These are phyloP conservation scores for Pythium rishiriense DNA, from an alignment of 352 stramenopile genomes.

Conservation along the genomic window DNA sequence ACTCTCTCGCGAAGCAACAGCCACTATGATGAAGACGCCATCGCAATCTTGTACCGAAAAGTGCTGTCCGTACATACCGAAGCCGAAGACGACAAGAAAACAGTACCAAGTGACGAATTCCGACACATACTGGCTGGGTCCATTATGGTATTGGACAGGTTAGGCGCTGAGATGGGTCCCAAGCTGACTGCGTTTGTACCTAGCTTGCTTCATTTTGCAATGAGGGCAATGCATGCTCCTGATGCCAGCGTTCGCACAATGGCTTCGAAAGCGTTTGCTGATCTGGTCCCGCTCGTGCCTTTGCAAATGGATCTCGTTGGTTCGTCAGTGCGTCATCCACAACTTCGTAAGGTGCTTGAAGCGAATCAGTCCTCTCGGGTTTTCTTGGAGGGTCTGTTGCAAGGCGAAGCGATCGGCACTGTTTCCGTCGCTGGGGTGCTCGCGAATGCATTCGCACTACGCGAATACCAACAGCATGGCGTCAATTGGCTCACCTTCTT, in stretches of 20 bases:
- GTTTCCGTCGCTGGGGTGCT: constrained; percentile 39
- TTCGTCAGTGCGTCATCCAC: constrained; percentile 8
- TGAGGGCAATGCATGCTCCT: constrained; percentile 64
- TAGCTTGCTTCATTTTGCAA: constrained; percentile 67
- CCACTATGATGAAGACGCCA: constrained; percentile 13
- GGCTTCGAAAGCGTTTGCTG: constrained; percentile 65
- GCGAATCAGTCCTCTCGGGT: constrained; percentile 62
- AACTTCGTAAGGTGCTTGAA: constrained; percentile 29
- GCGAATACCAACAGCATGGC: constrained; percentile 78
- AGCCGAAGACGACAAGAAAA: neutral
- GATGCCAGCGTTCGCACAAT: constrained; percentile 39
- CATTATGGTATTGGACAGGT: constrained; percentile 57
- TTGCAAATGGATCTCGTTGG: constrained; percentile 69
- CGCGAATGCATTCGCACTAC: constrained; percentile 34
- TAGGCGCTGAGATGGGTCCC: constrained; percentile 37
- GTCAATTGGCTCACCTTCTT: constrained; percentile 81
- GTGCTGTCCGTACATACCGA: constrained; percentile 42
- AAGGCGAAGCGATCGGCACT: constrained; percentile 54
- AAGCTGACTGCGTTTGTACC: constrained; percentile 59
- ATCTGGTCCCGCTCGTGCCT: constrained; percentile 67
- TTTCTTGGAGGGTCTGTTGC: constrained; percentile 65
- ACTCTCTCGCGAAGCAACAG: neutral
- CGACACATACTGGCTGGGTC: constrained; percentile 33
- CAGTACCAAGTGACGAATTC: neutral
- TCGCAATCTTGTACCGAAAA: constrained; percentile 45